phyloP scores from a whole-genome alignment of 2,329 filamentous ascomycete species.

The Xylariaceae sp. region DNA sequence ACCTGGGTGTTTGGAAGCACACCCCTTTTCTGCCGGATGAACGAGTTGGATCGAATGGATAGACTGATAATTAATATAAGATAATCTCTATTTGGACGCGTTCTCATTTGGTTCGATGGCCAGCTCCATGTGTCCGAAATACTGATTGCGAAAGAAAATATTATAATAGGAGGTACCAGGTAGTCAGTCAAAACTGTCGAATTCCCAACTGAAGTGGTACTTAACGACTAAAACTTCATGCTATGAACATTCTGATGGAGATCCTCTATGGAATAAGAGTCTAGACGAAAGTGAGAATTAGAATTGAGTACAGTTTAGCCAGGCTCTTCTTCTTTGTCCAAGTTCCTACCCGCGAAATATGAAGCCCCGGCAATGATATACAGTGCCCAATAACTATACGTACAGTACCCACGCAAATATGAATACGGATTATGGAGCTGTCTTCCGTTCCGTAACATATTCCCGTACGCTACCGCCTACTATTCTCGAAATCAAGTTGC shows the following conservation, averaged over 20 bases:
- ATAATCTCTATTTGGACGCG: not conserved
- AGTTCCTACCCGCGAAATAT: not conserved
- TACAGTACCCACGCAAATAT: not conserved
- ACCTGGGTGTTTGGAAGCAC: not conserved
- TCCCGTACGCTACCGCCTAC: not conserved
- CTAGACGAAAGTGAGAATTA: not conserved
- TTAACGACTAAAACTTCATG: not conserved
- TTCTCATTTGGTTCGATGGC: not conserved
- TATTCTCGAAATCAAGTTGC: not conserved
- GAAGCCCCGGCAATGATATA: not conserved
- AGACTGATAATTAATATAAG: slow-evolving; percentile 12
- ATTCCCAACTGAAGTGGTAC: too few species aligned
- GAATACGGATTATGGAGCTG: not conserved
- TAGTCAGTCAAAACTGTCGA: too few species aligned
- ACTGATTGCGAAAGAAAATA: too few species aligned
- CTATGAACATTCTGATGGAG: not conserved
- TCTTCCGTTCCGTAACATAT: too few species aligned
- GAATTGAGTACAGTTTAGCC: not conserved
- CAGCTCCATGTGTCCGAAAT: not conserved
- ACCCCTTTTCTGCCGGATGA: slow-evolving; percentile 1
- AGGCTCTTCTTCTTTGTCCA: too few species aligned
- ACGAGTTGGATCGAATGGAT: slow-evolving; percentile 6
- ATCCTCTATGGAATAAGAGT: not conserved
- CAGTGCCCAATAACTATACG: not conserved
- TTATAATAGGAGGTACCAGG: too few species aligned